A percentile compares a stretch with the other conserved stretches of the same genome.
These are phyloP conservation scores for Nicotiana attenuata DNA, from an alignment of 257 asterid species.

Conservation along the genomic window DNA sequence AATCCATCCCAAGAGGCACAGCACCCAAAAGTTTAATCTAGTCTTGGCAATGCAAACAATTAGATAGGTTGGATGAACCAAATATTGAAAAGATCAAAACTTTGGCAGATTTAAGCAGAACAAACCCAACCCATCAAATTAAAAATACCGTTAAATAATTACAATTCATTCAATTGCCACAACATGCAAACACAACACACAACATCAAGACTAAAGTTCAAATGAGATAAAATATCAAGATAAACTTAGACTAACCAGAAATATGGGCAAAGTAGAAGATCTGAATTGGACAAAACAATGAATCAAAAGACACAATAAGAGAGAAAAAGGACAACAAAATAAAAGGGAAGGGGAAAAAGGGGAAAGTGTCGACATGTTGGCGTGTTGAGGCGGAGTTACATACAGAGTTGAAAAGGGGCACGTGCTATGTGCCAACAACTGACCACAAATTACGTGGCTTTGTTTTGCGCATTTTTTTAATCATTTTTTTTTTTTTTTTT, in stretches of 20 bases:
- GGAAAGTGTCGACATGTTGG: conserved; percentile 1
- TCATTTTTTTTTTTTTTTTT: neutral
- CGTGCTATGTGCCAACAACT: neutral
- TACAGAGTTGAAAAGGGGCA: neutral
- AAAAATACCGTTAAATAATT: neutral
- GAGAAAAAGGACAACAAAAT: neutral
- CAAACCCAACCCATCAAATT: neutral
- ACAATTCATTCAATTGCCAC: neutral
- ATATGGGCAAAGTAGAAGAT: neutral
- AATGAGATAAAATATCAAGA: neutral
- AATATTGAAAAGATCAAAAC: neutral
- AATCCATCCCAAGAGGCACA: conserved; percentile 1
- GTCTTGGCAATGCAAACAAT: neutral
- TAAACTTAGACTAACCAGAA: neutral
- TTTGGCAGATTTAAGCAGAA: neutral
- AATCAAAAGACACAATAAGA: neutral
- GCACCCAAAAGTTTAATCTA: neutral
- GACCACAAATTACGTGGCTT: neutral
- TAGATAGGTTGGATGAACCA: neutral
- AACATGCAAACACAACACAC: neutral
- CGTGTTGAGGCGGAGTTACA: neutral
- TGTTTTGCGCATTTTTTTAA: neutral
- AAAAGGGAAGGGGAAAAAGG: neutral
- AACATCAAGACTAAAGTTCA: neutral
- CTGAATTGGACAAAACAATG: neutral